These are phyloP conservation scores for Medicago truncatula DNA, from an alignment of 306 rosid species.

Conservation along the genomic window MtrunA17r5.0-ANR NC_053048.1:8989001-8989500, in stretches of 20 bases:
- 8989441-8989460: background rate
- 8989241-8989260: background rate
- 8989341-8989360: background rate
- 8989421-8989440: background rate
- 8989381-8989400: background rate
- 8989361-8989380: background rate
- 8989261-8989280: background rate
- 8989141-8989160: slow-evolving; percentile 16
- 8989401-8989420: background rate
- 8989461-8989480: background rate
- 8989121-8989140: slow-evolving; percentile 38
- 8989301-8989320: background rate
- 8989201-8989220: slow-evolving; percentile 30
- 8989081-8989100: background rate
- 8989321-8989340: slow-evolving; percentile 2
- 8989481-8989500: background rate
- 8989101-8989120: slow-evolving; percentile 21
- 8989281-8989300: background rate
- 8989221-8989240: slow-evolving; percentile 12
- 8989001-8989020: background rate
- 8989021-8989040: rapidly evolving
- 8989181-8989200: background rate
- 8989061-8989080: background rate
- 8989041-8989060: background rate
- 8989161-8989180: background rate